Base-by-base conservation (phyloP, 129 eudicot genomes). In the Ambrosia trifida region DNA sequence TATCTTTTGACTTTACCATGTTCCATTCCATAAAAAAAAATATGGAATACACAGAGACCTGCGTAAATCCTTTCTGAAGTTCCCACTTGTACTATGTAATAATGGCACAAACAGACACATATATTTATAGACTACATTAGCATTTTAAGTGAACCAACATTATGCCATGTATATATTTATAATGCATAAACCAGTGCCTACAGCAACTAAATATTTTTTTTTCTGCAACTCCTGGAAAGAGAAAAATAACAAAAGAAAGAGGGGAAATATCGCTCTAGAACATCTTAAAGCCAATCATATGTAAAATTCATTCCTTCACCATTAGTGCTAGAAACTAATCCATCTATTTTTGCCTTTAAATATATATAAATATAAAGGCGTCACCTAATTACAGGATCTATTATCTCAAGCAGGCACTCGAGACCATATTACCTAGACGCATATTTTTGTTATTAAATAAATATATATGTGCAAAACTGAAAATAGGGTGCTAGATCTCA, bases 141-240 rank as follows among this genome's bases (percentile, higher is more conserved):
- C 43, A 12, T 17, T 70, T 9, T 36, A 24, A 38, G 53, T 19
- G 5, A 43, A 24, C 28, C 28, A 24, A 24, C 1, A 24, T 24
- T 24, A 24, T 24, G 28, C 28, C 28, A 24, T 24, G 28, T 24
- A 24, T 24, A 24, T 24, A 24, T 24, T 1, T 24, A 24, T 24
- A 24, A 53, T 20, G 28, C 64, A 30, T 59, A 60, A 10, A 20
- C 12, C 56, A 56, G 30, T 70, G 66, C 66, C 66, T 70, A 7
- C 13, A 56, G 5, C 36, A 9, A 40, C 7, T 7, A 56, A 2
- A 70, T 36, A 11, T 20, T 4, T 1, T 30, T 44, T 70, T 57
- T 12, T 13, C 20, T 38, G 35, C 61, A 35, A 70, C 64, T 13
- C 3, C 19, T 38, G 20, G 19, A 52, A 70, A 10, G 4, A 18